Evolutionary conservation across 2,329 filamentous ascomycete genomes (phyloP).

Genomic region (Diaporthe sp.): DNA sequence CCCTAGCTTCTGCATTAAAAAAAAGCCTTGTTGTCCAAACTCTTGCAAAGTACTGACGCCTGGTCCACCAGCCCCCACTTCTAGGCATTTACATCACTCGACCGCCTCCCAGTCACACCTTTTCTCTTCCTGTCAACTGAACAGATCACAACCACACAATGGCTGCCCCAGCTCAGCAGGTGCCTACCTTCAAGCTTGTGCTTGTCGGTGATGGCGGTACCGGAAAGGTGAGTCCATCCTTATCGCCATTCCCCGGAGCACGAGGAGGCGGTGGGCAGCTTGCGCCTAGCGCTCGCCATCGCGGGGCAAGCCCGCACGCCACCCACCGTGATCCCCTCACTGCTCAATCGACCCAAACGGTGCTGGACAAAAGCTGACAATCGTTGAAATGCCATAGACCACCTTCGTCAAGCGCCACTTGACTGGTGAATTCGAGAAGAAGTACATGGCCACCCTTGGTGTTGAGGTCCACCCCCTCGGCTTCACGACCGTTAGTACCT

Average conservation of each 20-base stretch:
- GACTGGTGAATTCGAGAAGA: constrained; percentile 99
- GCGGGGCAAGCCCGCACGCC: constrained; percentile 29
- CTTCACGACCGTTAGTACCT: constrained; percentile 90
- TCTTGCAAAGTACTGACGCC: constrained; percentile 38
- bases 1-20: constrained; percentile 18
- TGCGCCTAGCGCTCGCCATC: constrained; percentile 38
- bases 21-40: constrained; percentile 34
- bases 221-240: constrained; percentile 83
- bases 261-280: constrained; percentile 39
- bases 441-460: constrained; percentile 99
- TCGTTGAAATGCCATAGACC: constrained; percentile 71
- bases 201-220: constrained; percentile 99
- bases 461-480: constrained; percentile 99
- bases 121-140: constrained; percentile 30
- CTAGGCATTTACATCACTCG: constrained; percentile 40
- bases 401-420: constrained; percentile 99
- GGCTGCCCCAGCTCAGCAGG: constrained; percentile 64
- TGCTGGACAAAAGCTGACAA: constrained; percentile 27
- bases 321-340: constrained; percentile 40
- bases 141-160: constrained; percentile 68
- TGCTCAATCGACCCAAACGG: constrained; percentile 22
- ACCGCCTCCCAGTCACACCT: constrained; percentile 35
- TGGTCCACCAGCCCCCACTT: constrained; percentile 39
- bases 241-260: constrained; percentile 22
- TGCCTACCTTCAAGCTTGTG: constrained; percentile 98